Percentiles rank a stretch among this genome's conserved stretches.
These are phyloP conservation scores for Mucor irregularis DNA, from an alignment of 371 early-diverging fungal species.

Conservation along the genomic window DNA sequence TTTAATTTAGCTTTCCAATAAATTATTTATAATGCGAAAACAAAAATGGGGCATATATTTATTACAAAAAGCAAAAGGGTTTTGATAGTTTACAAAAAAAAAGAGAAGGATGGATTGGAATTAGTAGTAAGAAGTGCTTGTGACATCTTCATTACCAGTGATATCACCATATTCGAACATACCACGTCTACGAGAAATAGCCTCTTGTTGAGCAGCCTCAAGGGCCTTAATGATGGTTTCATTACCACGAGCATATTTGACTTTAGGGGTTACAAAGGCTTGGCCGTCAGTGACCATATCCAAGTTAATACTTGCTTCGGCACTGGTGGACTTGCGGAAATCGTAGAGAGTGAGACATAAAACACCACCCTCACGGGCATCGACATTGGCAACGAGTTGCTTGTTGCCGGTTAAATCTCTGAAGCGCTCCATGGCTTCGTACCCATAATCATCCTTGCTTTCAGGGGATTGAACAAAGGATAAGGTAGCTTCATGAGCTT, in stretches of 20 bases:
- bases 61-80: background rate
- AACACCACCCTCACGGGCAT: slow-evolving; percentile 59
- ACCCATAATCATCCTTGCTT: slow-evolving; percentile 71
- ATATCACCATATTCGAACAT: slow-evolving; percentile 93
- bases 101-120: background rate
- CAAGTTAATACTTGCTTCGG: slow-evolving; percentile 76
- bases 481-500: slow-evolving; percentile 82
- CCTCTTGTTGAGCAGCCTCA: slow-evolving; percentile 42
- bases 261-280: slow-evolving; percentile 65
- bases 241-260: slow-evolving; percentile 56
- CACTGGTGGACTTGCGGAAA: slow-evolving; percentile 55
- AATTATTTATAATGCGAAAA: too few relatives aligned
- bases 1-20: slow-evolving; percentile 83
- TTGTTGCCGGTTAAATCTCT: slow-evolving; percentile 63
- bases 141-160: slow-evolving; percentile 71
- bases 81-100: slow-evolving; percentile 1
- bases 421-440: slow-evolving; percentile 72
- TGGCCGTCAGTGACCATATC: slow-evolving; percentile 79
- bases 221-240: slow-evolving; percentile 52
- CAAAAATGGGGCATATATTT: too few relatives aligned
- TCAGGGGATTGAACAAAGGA: slow-evolving; percentile 78
- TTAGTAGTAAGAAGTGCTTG: slow-evolving; percentile 17
- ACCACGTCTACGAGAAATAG: slow-evolving; percentile 63
- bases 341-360: slow-evolving; percentile 77
- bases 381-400: slow-evolving; percentile 77